Base-by-base conservation (phyloP, 1,139 yeast genomes). In the Saccharomyces hybrid region DNA sequence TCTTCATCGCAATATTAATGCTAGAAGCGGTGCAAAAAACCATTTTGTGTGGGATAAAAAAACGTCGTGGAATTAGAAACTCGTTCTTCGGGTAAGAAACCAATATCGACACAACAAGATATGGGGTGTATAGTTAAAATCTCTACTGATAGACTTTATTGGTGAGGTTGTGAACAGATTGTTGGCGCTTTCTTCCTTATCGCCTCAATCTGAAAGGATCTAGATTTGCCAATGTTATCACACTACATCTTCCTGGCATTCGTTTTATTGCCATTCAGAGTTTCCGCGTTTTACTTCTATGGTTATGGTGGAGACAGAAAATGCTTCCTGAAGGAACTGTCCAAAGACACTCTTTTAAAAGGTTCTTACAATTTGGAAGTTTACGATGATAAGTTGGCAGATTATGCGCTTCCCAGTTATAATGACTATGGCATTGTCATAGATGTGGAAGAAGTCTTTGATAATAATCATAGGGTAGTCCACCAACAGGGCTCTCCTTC, bases 301-400 rank as follows among this genome's bases (percentile, higher is more conserved):
- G 67, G 79, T 20, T 78, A 79, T 46, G 82, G 83, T 26, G 83
- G 83, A 42, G 80, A 75, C 32, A 78, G 81, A 54, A 77, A 76
- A 63, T 86, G 95, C 67, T 86, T 86, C 70, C 78, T 77, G 65
- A 81, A 83, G 63, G 91, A 85, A 61, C 72, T 86, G 51, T 76
- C 81, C 16, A 74, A 77, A 60, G 86, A 79, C 47, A 77, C 86
- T 11, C 69, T 86, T 47, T 74, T 86, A 30, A 79, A 81, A 49
- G 88, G 87, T 54, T 72, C 71, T 58, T 86, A 82, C 69, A 75
- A 76, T 54, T 79, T 86, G 31, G 83, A 83, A 71, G 80, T 81
- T 50, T 73, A 68, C 53, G 84, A 83, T 60, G 74, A 74, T 6
- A 69, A 71, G 38, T 63, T 77, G 2, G 69, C 74, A 28, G 63